Evolutionary conservation across 1,139 yeast species (phyloP).

Genomic region (Komagataea norvegica): DNA sequence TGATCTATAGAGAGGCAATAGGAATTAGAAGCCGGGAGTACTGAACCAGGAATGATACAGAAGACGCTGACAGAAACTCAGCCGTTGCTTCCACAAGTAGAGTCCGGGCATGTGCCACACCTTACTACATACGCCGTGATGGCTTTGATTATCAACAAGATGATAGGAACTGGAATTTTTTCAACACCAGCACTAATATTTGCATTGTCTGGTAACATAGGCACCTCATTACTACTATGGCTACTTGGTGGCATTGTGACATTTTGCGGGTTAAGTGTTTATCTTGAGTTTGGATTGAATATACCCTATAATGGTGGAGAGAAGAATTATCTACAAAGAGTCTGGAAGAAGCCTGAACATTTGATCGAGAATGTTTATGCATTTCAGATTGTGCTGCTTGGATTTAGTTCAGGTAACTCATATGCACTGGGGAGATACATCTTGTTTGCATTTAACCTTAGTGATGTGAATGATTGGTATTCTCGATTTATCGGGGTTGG

Average conservation of each 20-base stretch:
- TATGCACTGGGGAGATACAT: conserved; percentile 49
- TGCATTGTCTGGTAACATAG: conserved; percentile 41
- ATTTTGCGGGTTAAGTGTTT: conserved; percentile 44
- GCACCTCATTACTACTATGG: conserved; percentile 39
- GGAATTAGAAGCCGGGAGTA: neutral
- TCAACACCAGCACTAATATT: conserved; percentile 46
- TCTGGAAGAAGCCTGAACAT: conserved; percentile 26
- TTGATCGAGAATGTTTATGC: conserved; percentile 36
- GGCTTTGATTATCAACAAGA: conserved; percentile 43
- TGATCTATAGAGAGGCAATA: neutral
- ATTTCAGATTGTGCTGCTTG: conserved; percentile 43
- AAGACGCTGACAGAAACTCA: neutral
- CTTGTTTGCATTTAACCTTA: conserved; percentile 35
- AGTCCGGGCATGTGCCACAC: conserved; percentile 15
- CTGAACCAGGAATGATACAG: neutral
- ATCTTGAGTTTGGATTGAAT: conserved; percentile 44
- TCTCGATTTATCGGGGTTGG: conserved; percentile 43
- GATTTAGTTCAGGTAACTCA: conserved; percentile 48
- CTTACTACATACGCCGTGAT: conserved; percentile 25
- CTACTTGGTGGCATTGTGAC: conserved; percentile 42
- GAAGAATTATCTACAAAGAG: conserved; percentile 44
- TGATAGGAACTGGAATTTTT: conserved; percentile 50
- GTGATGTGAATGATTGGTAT: conserved; percentile 27
- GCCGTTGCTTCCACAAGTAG: conserved; percentile 3
- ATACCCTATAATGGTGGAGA: conserved; percentile 44